Base-by-base conservation (phyloP, 345 rosid genomes). In the Zanthoxylum bungeanum region DNA sequence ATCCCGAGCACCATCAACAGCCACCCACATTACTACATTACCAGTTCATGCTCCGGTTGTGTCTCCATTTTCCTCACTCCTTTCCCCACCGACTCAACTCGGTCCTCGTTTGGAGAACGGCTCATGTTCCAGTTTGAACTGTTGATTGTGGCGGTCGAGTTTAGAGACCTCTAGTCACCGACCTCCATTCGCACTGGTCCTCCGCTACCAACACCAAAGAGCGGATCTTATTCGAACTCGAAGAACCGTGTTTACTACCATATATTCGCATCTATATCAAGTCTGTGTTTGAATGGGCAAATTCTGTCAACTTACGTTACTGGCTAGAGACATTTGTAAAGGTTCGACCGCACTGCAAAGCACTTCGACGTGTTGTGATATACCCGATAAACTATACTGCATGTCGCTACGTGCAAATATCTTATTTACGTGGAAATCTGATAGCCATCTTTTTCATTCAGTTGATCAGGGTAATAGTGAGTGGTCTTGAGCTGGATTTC, bases 231-330 rank as follows among this genome's bases (percentile, higher is more conserved):
- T 90, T 91, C 10, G 97, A 91, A 73, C 94, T 91, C 72, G 92
- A 86, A 94, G 97, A 89, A 69, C 92, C 97, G 73, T 85, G 97
- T 80, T 78, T 91, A 57, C 73, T 91, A 30, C 89, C 97, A 25
- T 91, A 89, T 74, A 64, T 91, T 49, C 81, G 92, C 69, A 86
- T 91, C 60, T 89, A 89, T 70, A 91, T 89, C 72, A 91, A 91
- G 84, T 91, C 97, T 10, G 97, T 91, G 3, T 91, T 91, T 60
- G 97, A 91, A 76, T 91, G 97, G 97, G 97, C 89, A 80, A 91
- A 87, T 30, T 75, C 88, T 19, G 97, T 82, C 58, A 94, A 94
- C 69, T 85, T 91, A 79, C 88, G 88, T 17, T 89, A 85, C 37
- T 85, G 89, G 97, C 97, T 94, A 17, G 97, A 91, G 79, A 79